Evolutionary conservation across 805 yeast species (phyloP), one percentile per base, ranked within the genome.

Genomic region (Metschnikowia shivogae): DNA sequence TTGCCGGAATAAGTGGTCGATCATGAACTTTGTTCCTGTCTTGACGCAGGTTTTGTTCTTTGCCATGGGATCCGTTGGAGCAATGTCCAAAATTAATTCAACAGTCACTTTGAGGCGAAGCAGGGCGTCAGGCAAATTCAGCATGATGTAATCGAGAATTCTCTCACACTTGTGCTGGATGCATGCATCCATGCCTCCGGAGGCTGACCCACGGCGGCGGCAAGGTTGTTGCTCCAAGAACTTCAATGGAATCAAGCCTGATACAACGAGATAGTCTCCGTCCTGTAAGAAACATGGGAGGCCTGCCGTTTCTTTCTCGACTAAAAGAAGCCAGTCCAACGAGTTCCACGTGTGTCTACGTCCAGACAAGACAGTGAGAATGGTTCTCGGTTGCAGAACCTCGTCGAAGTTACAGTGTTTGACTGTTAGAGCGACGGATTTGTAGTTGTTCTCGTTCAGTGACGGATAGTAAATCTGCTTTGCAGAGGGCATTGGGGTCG

Each of bases 341-440:
- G 72, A 52, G 47, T 67, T 69, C 76, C 76, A 71, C n/a, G 74
- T 61, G 53, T 72, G 76, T 38, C 59, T 61, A 45, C 75, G 58
- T 6, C 76, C 76, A 9, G 67, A 63, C 14, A 71, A 56, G 3
- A 68, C 59, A 3, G 70, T 60, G 19, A 72, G 59, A 19, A 72
- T 48, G 9, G 74, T 70, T 11, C 76, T 43, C 1, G 45, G 45
- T 5, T 11, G 26, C 7, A 26, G 7, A 6, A 40, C 35, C 11
- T 52, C 47, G 35, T 62, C 66, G n/a, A 59, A 73, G 27, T 64
- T 60, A 13, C 63, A 53, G 57, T 76, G 81, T 49, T 70, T 72
- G 39, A 65, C 71, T n/a, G 75, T 72, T 33, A 76, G 57, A 48
- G 73, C 63, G 19, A 65, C 68, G 33, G 62, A 44, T 35, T 39